Evolutionary conservation across 2,329 filamentous ascomycete genomes (phyloP), one percentile per base, ranked within the genome.

Genomic region (Beauveria scarabaeidicola): DNA sequence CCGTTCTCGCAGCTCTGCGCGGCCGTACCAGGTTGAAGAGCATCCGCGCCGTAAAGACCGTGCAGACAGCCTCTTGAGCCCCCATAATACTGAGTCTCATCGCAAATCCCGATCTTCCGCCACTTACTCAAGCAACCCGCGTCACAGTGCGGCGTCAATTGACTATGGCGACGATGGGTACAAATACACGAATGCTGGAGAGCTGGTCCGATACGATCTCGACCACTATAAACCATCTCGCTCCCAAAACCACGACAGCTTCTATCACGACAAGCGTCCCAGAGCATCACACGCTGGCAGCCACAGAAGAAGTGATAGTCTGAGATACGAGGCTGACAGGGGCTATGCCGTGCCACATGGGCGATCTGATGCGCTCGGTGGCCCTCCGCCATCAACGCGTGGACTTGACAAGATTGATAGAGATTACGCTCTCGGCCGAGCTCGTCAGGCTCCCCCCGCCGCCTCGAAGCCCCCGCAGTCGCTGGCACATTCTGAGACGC

Each of bases 371-470:
- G 77, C 79, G 15, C 67, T 73, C 25, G 70, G 80, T 36, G 78
- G 81, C 0, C 88, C 87, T 2, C 88, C 89, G 10, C 86, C 86
- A 5, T 83, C 85, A 5, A 89, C 84, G 3, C 78, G 87, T 65
- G 88, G 86, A 0, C 84, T 91, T 63, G 88, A 90, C 65, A 88
- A 84, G 72, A 82, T 89, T 63, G 82, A 82, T 64, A 75, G 81
- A 60, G 51, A 73, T 7, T 83, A 82, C 62, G 79, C 81, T 25
- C 79, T 44, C 65, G 55, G 52, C 32, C 21, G 53, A 29, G 55
- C 46, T 17, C 54, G 70, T 9, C 68, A 73, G 6, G 72, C 80
- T 15, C 75, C 77, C 0, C 75, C 78, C 8, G 66, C 73, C 27
- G 76, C 71, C n/a, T 73, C 76, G 4, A 68, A 72, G 15, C 69